A percentile compares a stretch with the other conserved stretches of the same genome.
Evolutionary conservation across 1,284 basidiomycete species (phyloP).

Genomic region (Melampsora occidentalis): DNA sequence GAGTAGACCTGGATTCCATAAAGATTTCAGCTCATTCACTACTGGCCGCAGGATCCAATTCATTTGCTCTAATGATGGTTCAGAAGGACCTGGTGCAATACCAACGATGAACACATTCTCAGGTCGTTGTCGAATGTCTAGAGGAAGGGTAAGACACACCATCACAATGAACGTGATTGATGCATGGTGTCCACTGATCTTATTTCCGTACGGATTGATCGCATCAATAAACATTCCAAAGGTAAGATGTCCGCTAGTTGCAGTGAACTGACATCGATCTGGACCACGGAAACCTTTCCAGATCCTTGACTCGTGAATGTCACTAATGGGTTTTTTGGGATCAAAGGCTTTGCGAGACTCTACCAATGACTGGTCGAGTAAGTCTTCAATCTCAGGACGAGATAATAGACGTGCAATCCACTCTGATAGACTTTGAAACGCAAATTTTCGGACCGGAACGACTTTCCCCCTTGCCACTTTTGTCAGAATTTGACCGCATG

Average conservation of each 20-base stretch:
- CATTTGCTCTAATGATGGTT: slow-evolving; percentile 51
- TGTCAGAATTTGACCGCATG: too few species aligned
- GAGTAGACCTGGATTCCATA: too few species aligned
- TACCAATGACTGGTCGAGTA: too few species aligned
- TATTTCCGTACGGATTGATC: slow-evolving; percentile 38
- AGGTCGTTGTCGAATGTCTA: slow-evolving; percentile 40
- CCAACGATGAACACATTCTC: slow-evolving; percentile 47
- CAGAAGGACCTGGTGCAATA: slow-evolving; percentile 55
- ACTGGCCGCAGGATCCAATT: neutral
- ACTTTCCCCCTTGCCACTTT: neutral
- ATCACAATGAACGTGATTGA: too few species aligned
- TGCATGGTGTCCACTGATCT: too few species aligned
- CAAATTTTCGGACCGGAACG: neutral
- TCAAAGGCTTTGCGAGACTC: slow-evolving; percentile 6
- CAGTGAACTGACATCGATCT: slow-evolving; percentile 15
- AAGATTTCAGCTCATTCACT: too few species aligned
- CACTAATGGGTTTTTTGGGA: slow-evolving; percentile 7
- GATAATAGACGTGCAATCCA: slow-evolving; percentile 12
- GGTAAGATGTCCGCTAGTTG: slow-evolving; percentile 8
- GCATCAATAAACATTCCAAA: slow-evolving; percentile 38
- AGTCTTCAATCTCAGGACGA: too few species aligned
- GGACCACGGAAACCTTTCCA: slow-evolving; percentile 21
- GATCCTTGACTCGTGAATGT: slow-evolving; percentile 26
- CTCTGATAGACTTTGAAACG: slow-evolving; percentile 10
- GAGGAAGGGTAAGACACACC: slow-evolving; percentile 30